Base-by-base conservation (phyloP, 2,329 filamentous ascomycete genomes). In the Monilinia fructigena region DNA sequence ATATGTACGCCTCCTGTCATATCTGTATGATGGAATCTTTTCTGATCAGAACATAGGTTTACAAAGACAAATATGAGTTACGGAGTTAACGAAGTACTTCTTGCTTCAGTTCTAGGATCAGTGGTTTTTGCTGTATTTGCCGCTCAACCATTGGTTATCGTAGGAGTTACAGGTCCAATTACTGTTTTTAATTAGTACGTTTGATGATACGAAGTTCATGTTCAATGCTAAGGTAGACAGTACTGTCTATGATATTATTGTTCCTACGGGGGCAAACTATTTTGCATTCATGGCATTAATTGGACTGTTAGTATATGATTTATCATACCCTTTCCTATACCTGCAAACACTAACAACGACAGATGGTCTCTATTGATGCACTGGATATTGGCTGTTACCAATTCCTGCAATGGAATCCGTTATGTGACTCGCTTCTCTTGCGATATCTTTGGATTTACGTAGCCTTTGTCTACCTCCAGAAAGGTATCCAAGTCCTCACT, bases 361-460 rank as follows among this genome's bases (percentile, higher is more conserved):
- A 90, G 87, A 66, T 97, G 92, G 92, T 89, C 92, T 0, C 80
- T 96, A 26, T 81, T 93, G 31, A 88, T 96, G 79, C 92, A 96
- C 78, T 93, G 90, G 89, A 80, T 92, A 53, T 84, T 96, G 26
- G 92, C 92, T 59, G 81, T 92, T 66, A 91, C 90, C 14, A 97
- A 97, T 76, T 88, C 91, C 1, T 96, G 93, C 81, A 95, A 96
- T 78, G 90, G 85, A 74, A 82, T 97, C n/a, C 89, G 87, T 74
- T 96, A 93, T 77, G 92, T 97, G 28, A 97, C 93, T 0, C 85
- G 92, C 18, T 97, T 97, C 76, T 92, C 92, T 31, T 96, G 93
- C 79, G 93, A 97, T 77, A 95, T 94, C 74, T 96, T 97, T 72
- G 93, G 92, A 61, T 96, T 79, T 96, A 96, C 76, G 92, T 96